These are phyloP conservation scores for Fusarium fujikuroi DNA, from an alignment of 2,329 filamentous ascomycete genomes.

Conservation along the genomic window DNA sequence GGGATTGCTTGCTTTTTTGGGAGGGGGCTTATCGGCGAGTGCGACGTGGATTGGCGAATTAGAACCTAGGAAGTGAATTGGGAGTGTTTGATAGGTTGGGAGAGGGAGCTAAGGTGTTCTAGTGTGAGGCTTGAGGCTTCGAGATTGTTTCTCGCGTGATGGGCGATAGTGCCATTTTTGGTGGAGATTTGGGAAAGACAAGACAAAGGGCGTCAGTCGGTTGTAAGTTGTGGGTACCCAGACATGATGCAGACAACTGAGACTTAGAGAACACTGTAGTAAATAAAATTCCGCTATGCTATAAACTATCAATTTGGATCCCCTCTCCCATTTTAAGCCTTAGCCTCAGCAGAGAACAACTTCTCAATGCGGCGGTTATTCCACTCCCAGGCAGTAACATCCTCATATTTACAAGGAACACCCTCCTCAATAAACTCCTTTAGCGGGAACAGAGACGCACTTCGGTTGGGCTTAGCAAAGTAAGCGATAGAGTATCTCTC, in stretches of 20 bases:
- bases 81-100: background rate
- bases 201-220: constrained; percentile 14
- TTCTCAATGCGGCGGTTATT: constrained; percentile 44
- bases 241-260: background rate
- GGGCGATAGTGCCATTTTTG: background rate
- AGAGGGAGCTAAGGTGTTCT: background rate
- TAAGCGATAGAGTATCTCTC: constrained; percentile 44
- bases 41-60: constrained; percentile 6
- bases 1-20: constrained; percentile 23
- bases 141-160: constrained; percentile 4
- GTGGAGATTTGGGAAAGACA: constrained; percentile 9
- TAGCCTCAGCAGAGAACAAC: constrained; percentile 23
- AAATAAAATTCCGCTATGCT: constrained; percentile 9
- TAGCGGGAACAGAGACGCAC: constrained; percentile 43
- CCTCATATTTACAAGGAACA: constrained; percentile 43
- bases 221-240: background rate
- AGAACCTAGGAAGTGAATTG: background rate
- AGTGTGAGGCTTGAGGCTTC: constrained; percentile 8
- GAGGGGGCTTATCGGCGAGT: constrained; percentile 10
- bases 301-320: background rate
- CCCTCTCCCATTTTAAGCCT: background rate
- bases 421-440: constrained; percentile 46
- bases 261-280: background rate
- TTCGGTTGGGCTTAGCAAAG: constrained; percentile 48
- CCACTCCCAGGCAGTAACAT: constrained; percentile 50